Conservation (phyloP, 2,329 filamentous ascomycete genomes). For the Venturia aucupariae region DNA sequence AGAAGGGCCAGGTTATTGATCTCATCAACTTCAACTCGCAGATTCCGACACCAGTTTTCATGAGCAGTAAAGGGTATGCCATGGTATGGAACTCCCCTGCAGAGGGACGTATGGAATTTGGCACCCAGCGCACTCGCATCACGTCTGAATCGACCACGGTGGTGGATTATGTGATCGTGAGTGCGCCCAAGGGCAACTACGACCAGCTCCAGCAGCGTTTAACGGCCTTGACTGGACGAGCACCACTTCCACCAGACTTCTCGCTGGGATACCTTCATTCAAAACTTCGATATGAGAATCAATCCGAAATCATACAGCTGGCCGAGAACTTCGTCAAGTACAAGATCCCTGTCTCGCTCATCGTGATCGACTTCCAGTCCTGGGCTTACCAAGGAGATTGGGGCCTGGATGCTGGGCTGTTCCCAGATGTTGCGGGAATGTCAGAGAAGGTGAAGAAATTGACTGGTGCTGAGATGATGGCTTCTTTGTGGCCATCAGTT, state of each 20-base stretch:
- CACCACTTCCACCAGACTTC: constrained; percentile 23
- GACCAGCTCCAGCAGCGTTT: constrained; percentile 22
- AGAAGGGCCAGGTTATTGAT: constrained; percentile 25
- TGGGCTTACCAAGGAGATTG: constrained; percentile 27
- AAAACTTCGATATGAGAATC: constrained; percentile 26
- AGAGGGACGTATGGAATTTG: constrained; percentile 25
- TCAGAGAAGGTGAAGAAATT: constrained; percentile 22
- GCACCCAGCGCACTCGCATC: constrained; percentile 22
- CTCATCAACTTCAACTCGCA: constrained; percentile 26
- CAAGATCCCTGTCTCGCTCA: constrained; percentile 24
- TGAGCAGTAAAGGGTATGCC: constrained; percentile 24
- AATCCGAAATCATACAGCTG: constrained; percentile 23
- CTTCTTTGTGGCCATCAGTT: constrained; percentile 25
- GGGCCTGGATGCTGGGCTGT: constrained; percentile 23
- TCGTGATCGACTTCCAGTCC: constrained; percentile 25
- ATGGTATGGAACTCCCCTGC: constrained; percentile 25
- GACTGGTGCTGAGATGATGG: constrained; percentile 27
- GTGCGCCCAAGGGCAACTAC: constrained; percentile 23
- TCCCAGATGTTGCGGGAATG: constrained; percentile 24
- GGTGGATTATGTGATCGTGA: constrained; percentile 25
- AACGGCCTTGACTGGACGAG: constrained; percentile 23
- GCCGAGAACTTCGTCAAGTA: constrained; percentile 24
- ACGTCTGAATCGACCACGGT: constrained; percentile 22
- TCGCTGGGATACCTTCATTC: constrained; percentile 25
- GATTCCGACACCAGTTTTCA: constrained; percentile 24